These are phyloP conservation scores for Odontarrhena argentea DNA, from an alignment of 345 rosid genomes.

Conservation along the genomic window DNA sequence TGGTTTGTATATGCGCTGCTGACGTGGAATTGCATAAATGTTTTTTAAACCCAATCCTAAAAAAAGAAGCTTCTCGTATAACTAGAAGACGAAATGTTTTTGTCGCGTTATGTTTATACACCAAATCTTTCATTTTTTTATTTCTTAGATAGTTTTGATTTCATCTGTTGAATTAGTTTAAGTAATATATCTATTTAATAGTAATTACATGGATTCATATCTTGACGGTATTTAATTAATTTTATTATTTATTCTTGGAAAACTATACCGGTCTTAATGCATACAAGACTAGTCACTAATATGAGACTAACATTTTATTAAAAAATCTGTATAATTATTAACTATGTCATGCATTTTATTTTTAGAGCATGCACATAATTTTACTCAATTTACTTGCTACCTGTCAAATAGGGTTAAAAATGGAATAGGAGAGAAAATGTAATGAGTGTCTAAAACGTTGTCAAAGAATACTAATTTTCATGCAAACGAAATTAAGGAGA, in stretches of 20 bases:
- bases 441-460: no score
- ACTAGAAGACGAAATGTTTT: slow-evolving; percentile 29
- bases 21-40: slow-evolving; percentile 38
- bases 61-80: slow-evolving; percentile 32
- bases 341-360: no score
- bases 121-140: not conserved
- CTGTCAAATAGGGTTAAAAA: no score
- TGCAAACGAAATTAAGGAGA: no score
- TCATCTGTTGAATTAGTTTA: slow-evolving; percentile 3
- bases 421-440: no score
- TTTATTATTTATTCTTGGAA: not conserved
- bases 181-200: not conserved
- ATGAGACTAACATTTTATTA: not conserved
- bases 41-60: slow-evolving; percentile 1
- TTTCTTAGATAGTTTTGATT: not conserved
- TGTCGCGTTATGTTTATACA: slow-evolving; percentile 17
- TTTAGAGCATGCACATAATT: no score
- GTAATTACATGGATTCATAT: not conserved
- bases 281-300: not conserved
- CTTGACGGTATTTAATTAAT: not conserved
- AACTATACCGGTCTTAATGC: no score
- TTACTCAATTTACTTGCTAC: no score
- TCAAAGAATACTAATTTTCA: no score
- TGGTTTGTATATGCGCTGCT: slow-evolving; percentile 28
- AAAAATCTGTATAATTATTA: no score